Evolutionary conservation across 129 eudicot species (phyloP), one percentile per base, ranked within the genome.

Genomic region (Artemisia argyi): DNA sequence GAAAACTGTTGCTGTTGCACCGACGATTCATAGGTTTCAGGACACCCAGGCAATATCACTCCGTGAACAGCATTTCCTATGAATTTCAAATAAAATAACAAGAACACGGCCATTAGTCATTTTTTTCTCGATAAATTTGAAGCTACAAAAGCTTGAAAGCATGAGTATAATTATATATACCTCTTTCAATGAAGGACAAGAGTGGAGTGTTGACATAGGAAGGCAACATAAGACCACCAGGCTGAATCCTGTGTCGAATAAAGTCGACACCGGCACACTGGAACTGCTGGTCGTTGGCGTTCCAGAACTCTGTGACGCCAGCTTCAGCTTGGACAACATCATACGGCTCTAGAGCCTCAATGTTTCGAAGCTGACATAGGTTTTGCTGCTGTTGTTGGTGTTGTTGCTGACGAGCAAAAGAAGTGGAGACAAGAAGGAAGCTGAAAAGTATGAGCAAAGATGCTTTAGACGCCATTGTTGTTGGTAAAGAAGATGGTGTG

Each of bases 301-400:
- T 84, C 91, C 91, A 92, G 30, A 80, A 75, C 81, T 92, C 91
- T 1, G 91, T 78, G 1, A 59, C 66, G 3, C 96, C 97, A 7
- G 89, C 96, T 76, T 92, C 97, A 4, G 96, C 72, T 32, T 77
- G 58, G 76, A 92, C 0, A 0, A 73, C 65, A 11, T 58, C 17
- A 17, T 54, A 30, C 9, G 97, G 96, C 64, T 92, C 84, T 5
- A 59, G 89, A 15, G 96, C 80, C 3, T 64, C 74, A 39, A 89
- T 61, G 39, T 88, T 76, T 5, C 60, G 47, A 52, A 92, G 57
- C 48, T 77, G 85, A 79, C 97, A 92, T 68, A 78, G 79, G 57
- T 75, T 75, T 47, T 71, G 78, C 42, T 32, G 74, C 65, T 50
- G 79, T 50, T 50, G 61, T 14, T 56, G 70, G 2, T 30, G 62